Conservation (phyloP, 208 protist species). For the Jaenimonas drosophilae region DNA sequence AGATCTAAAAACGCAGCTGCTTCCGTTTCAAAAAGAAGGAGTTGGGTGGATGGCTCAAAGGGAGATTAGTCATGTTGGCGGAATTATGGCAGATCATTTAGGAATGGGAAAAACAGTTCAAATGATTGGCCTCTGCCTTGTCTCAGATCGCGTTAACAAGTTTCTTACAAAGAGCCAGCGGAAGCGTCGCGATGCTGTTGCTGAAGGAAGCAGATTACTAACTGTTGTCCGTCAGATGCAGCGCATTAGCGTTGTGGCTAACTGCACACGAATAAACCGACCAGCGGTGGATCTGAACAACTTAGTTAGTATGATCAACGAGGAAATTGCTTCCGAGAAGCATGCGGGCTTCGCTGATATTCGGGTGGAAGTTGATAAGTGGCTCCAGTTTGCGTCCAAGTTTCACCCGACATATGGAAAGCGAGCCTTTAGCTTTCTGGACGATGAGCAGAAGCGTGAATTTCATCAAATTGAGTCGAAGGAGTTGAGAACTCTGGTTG, state of each 20-base stretch:
- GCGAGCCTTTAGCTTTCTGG: slow-evolving; percentile 55
- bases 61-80: slow-evolving; percentile 63
- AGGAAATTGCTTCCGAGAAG: slow-evolving; percentile 7
- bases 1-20: slow-evolving; percentile 41
- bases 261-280: slow-evolving; percentile 75
- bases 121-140: slow-evolving; percentile 85
- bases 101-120: slow-evolving; percentile 90
- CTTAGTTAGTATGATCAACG: slow-evolving; percentile 32
- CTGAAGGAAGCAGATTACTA: slow-evolving; percentile 44
- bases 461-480: slow-evolving; percentile 74
- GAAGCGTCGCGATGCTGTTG: slow-evolving; percentile 16
- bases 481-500: slow-evolving; percentile 86
- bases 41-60: slow-evolving; percentile 85
- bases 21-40: slow-evolving; percentile 88
- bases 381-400: slow-evolving; percentile 72
- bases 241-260: slow-evolving; percentile 68
- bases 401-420: slow-evolving; percentile 76
- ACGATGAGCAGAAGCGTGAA: slow-evolving; percentile 64
- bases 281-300: slow-evolving; percentile 44
- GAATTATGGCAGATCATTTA: slow-evolving; percentile 88
- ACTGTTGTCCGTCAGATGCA: slow-evolving; percentile 80
- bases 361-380: slow-evolving; percentile 65
- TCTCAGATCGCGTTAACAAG: slow-evolving; percentile 49
- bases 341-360: slow-evolving; percentile 15
- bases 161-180: slow-evolving; percentile 14